These are phyloP conservation scores for Pseudonectria buxi DNA, from an alignment of 2,329 filamentous ascomycete species.

Conservation along the genomic window DNA sequence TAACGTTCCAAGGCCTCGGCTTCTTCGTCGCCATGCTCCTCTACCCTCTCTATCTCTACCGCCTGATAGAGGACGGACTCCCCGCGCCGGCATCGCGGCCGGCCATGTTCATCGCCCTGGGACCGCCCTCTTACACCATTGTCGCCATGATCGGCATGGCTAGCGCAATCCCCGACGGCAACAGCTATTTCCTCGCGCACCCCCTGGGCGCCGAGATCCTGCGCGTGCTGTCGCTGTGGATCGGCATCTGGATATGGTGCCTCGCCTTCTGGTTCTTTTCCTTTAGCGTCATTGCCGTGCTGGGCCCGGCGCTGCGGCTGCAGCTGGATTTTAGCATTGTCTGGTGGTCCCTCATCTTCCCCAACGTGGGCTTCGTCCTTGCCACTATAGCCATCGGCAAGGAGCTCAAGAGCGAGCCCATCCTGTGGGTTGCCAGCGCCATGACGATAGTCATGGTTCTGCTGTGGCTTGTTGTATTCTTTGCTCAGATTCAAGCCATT, in stretches of 20 bases:
- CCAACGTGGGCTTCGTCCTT: slow-evolving; percentile 20
- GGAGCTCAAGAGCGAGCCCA: slow-evolving; percentile 16
- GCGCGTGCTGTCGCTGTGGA: slow-evolving; percentile 18
- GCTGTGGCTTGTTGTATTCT: slow-evolving; percentile 20
- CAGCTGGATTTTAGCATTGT: slow-evolving; percentile 19
- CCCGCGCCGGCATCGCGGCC: slow-evolving; percentile 20
- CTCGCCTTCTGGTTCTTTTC: slow-evolving; percentile 22
- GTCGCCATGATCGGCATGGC: slow-evolving; percentile 22
- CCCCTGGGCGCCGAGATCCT: slow-evolving; percentile 18
- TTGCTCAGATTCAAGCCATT: slow-evolving; percentile 13
- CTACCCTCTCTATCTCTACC: slow-evolving; percentile 18
- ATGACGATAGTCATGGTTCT: slow-evolving; percentile 15
- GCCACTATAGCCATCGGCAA: slow-evolving; percentile 19
- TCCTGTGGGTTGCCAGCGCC: slow-evolving; percentile 18
- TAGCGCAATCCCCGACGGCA: slow-evolving; percentile 12
- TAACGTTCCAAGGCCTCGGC: slow-evolving; percentile 21
- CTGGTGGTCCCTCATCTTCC: slow-evolving; percentile 24
- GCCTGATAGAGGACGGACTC: slow-evolving; percentile 21
- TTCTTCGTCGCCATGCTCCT: slow-evolving; percentile 20
- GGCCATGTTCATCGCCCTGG: slow-evolving; percentile 21
- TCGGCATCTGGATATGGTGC: slow-evolving; percentile 22
- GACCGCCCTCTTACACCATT: slow-evolving; percentile 18
- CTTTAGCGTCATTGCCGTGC: slow-evolving; percentile 16
- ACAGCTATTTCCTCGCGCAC: slow-evolving; percentile 20
- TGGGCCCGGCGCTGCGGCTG: slow-evolving; percentile 9